A percentile compares a stretch with the other conserved stretches of the same genome.
Evolutionary conservation across 2,329 filamentous ascomycete species (phyloP).

Genomic region (Trichoderma pleuroti): DNA sequence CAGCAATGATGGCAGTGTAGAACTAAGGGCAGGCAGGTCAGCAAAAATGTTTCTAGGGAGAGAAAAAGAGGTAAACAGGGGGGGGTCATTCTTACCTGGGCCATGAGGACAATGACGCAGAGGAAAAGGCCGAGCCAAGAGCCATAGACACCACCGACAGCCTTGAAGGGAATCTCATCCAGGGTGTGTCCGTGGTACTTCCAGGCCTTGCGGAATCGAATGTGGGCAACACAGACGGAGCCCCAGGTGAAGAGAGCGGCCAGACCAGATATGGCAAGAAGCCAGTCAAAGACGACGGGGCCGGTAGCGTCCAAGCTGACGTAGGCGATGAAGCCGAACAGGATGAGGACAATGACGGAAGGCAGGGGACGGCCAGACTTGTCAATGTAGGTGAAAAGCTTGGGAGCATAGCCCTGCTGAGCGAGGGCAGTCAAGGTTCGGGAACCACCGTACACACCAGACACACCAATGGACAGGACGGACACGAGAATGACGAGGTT

Average conservation of each 20-base stretch:
- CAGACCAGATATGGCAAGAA: slow-evolving; percentile 58
- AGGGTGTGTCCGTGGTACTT: slow-evolving; percentile 54
- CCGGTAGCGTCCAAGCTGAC: slow-evolving; percentile 43
- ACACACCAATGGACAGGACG: slow-evolving; percentile 51
- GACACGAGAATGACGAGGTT: slow-evolving; percentile 51
- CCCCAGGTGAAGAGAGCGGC: slow-evolving; percentile 63
- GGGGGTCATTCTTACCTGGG: slow-evolving; percentile 42
- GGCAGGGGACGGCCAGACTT: slow-evolving; percentile 47
- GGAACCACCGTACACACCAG: slow-evolving; percentile 50
- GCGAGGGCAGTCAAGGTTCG: slow-evolving; percentile 51
- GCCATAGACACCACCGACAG: slow-evolving; percentile 52
- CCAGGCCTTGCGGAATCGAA: slow-evolving; percentile 63
- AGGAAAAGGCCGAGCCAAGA: slow-evolving; percentile 61
- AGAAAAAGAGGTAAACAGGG: neutral
- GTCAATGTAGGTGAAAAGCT: slow-evolving; percentile 50
- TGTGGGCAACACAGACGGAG: slow-evolving; percentile 60
- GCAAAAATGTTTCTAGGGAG: neutral
- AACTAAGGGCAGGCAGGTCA: slow-evolving; percentile 35
- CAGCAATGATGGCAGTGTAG: slow-evolving; percentile 46
- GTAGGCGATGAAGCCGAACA: slow-evolving; percentile 45
- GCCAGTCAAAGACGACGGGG: slow-evolving; percentile 56
- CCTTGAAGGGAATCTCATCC: slow-evolving; percentile 34
- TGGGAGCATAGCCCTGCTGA: slow-evolving; percentile 49
- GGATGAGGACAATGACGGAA: slow-evolving; percentile 40
- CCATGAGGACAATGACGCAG: slow-evolving; percentile 52